Percentiles rank a stretch among this genome's conserved stretches.
phyloP scores from a whole-genome alignment of 1,284 basidiomycete genomes.

The Mycena sp. region DNA sequence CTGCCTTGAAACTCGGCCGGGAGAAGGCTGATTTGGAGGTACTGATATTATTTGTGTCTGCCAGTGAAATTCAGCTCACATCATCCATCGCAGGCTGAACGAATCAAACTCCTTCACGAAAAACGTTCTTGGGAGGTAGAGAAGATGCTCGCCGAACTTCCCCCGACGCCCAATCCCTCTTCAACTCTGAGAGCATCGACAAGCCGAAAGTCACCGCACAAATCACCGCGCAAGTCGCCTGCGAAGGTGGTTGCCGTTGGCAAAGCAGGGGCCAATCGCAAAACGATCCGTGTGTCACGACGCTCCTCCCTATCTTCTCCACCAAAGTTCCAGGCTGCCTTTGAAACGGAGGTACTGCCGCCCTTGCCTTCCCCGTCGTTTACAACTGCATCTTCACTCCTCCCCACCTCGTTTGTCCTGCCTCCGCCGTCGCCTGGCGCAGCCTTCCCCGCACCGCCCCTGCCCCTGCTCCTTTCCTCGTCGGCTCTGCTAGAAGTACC shows the following conservation, averaged over 20 bases:
- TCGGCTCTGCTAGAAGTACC: constrained; percentile 26
- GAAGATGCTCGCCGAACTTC: constrained; percentile 66
- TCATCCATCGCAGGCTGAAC: constrained; percentile 59
- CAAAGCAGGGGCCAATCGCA: constrained; percentile 51
- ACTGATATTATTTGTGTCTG: constrained; percentile 23
- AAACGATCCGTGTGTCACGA: constrained; percentile 56
- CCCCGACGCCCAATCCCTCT: constrained; percentile 51
- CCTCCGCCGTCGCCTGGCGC: constrained; percentile 71
- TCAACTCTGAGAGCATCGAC: constrained; percentile 48
- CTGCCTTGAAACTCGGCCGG: constrained; percentile 66
- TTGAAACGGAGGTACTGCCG: constrained; percentile 75
- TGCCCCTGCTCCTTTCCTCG: constrained; percentile 27
- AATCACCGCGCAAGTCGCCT: constrained; percentile 44
- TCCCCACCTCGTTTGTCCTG: constrained; percentile 73
- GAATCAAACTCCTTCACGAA: constrained; percentile 70
- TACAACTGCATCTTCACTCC: constrained; percentile 43
- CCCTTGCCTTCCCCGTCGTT: constrained; percentile 32
- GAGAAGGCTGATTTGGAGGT: constrained; percentile 79
- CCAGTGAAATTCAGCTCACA: not conserved
- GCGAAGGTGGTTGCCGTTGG: constrained; percentile 47
- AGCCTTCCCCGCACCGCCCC: constrained; percentile 46
- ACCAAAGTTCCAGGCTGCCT: constrained; percentile 56
- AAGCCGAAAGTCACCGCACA: constrained; percentile 45
- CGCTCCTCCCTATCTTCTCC: constrained; percentile 51
- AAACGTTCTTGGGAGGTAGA: constrained; percentile 72